phyloP scores from a whole-genome alignment of 169 alveolate genomes.

The Cryptosporidium canis region DNA sequence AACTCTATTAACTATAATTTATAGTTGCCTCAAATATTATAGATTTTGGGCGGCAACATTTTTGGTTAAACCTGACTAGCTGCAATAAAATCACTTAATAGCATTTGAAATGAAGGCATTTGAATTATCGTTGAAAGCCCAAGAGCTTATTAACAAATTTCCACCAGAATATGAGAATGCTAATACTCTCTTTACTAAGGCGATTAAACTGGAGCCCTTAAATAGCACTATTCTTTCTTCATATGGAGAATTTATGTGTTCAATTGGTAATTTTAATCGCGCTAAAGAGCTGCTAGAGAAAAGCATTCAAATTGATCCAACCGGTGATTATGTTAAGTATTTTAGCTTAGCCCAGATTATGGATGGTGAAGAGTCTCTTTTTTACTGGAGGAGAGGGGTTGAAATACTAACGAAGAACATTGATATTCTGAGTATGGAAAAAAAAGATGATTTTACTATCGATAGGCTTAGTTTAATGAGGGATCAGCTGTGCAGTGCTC shows the following conservation, averaged over 20 bases:
- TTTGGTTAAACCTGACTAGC: background rate
- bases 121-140: conserved; percentile 26
- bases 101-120: conserved; percentile 1
- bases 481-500: conserved; percentile 58
- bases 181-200: background rate
- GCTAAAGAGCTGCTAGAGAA: conserved; percentile 17
- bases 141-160: conserved; percentile 3
- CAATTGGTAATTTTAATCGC: conserved; percentile 15
- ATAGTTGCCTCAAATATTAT: background rate
- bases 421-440: background rate
- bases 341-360: conserved; percentile 47
- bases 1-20: background rate
- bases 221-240: conserved; percentile 40
- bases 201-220: conserved; percentile 18
- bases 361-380: conserved; percentile 63
- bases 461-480: background rate
- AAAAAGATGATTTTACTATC: background rate
- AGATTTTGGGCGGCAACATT: background rate
- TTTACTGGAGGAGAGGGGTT: conserved; percentile 36
- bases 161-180: conserved; percentile 65
- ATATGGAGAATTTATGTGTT: conserved; percentile 42
- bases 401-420: conserved; percentile 7
- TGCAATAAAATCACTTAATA: background rate
- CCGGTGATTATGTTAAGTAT: conserved; percentile 55
- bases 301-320: conserved; percentile 19